Evolutionary conservation across 225 moss, liverwort and hornwort species (phyloP), one percentile per base, ranked within the genome.

Genomic region (Sphagnum tenellum): DNA sequence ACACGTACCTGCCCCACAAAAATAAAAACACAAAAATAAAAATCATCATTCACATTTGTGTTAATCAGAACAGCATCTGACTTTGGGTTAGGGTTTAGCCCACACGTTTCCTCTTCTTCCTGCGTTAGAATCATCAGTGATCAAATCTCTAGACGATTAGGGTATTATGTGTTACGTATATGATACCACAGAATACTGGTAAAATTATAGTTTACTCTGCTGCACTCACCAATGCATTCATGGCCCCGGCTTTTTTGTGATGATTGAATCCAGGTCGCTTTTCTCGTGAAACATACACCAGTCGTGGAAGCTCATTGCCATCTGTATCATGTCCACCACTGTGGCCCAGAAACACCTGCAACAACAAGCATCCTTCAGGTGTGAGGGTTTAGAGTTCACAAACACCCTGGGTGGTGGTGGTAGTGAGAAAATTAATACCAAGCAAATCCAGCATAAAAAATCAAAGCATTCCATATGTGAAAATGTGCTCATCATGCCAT

Each of bases 201-300:
- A 29, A 29, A 29, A 29, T 29, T 29, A 29, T 29, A 29, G 29
- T 29, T 29, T 29, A 29, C 29, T 29, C 29, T 29, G 29, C 29
- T 29, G 29, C 29, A 29, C 29, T 29, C 29, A 29, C 89, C 70
- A 90, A 63, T 13, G 87, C 10, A 60, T 90, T 90, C 89, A 90
- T 90, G 45, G 89, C 89, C 3, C 89, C 89, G 13, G 89, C 89
- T 66, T 90, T 90, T 72, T 90, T 90, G 75, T 90, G 89, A 61
- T 90, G 89, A 64, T 87, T 87, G 52, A 90, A 90, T 4, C 89
- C 89, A 9, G 84, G 84, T 3, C 89, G 74, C 56, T 87, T 90
- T 66, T 90, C 89, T 65, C 89, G 56, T 4, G 89, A 90, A 1
- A 90, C 89, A 53, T 90, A 90, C 12, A 90, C 89, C 57, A 90